Base-by-base conservation (phyloP, 2,329 filamentous ascomycete genomes). In the Sporothrix euskadiensis region DNA sequence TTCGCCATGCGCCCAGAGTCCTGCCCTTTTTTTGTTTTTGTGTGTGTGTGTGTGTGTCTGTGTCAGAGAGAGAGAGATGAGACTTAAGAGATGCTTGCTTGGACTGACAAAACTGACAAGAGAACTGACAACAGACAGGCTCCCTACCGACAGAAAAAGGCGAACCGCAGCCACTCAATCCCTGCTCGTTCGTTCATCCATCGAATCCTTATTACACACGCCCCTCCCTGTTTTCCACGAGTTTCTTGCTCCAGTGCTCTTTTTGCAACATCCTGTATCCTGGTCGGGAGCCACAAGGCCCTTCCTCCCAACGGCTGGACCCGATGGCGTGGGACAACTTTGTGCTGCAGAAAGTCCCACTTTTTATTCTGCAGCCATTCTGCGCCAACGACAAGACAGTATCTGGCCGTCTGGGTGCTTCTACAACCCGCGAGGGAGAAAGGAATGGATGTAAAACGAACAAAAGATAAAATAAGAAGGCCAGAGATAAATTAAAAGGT, bases 221-320 rank as follows among this genome's bases (percentile, higher is more conserved):
- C 61, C 61, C 41, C 61, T 66, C 41, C n/a, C 61, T 47, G 41
- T 22, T 66, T 22, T 30, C 22, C n/a, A 26, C 10, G 52, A 8
- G n/a, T 39, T 19, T 35, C 57, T 61, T 61, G 12, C 44, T 65
- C n/a, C 59, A 26, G 52, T 22, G 52, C 52, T 59, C 56, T 16
- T 49, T 49, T 49, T 26, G 8, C 22, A 56, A 26, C 39, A 66
- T 66, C 63, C 63, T 26, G 52, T 63, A 4, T 32, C 65, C 65
- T 68, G 65, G 65, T 52, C 6, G 44, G 26, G 8, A 26, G 26
- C 65, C 35, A 41, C 19, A 39, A 32, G 39, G 22, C 39, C 35
- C 35, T 44, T 47, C 22, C 52, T 44, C 19, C 44, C 54, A 54
- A 59, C 69, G 69, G 69, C 69, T 71, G 57, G 10, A 63, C 69